Base-by-base conservation (phyloP, 176 grass and related monocot species). In the Metroxylon sagu region DNA sequence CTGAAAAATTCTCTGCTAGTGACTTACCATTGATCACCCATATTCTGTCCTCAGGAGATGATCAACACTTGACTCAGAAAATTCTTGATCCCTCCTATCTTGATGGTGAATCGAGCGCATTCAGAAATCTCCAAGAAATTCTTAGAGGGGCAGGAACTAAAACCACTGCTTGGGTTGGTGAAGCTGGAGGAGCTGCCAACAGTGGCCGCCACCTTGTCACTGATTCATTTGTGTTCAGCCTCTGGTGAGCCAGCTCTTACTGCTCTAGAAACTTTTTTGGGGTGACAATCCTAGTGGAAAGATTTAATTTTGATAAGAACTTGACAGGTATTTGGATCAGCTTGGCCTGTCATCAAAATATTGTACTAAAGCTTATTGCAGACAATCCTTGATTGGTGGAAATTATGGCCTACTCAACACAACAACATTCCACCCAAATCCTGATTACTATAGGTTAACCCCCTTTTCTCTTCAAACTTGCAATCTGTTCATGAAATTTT, bases 151-250 rank as follows among this genome's bases (percentile, higher is more conserved):
- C 12, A 70, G 67, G 67, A 35, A 70, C 54, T 18, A 50, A 5
- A 4, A 28, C 55, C 6, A 50, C 39, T 49, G 67, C 53, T 49
- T 70, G 67, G 67, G 67, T 70, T 14, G 55, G 67, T 19, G 53
- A 70, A 26, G 67, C 67, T 1, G 67, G 54, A 70, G 67, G 67
- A 6, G 53, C 67, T 27, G 50, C 49, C 67, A 70, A 59, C 21
- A 70, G 53, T 1, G 67, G 67, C 29, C 54, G 59, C 65, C 65
- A 68, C 55, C 65, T 68, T 14, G 65, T 68, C 26, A 68, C 65
- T 2, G 65, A 68, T 55, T 39, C 65, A 15, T 68, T 68, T 68
- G 65, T 68, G 31, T 68, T 68, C 65, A 68, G 65, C 52, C 56
- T 68, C 52, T 68, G 65, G 65, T 68, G 50, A 68, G 65, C 28